Evolutionary conservation across 306 rosid species (phyloP).

Genomic region (Malus orientalis): DNA sequence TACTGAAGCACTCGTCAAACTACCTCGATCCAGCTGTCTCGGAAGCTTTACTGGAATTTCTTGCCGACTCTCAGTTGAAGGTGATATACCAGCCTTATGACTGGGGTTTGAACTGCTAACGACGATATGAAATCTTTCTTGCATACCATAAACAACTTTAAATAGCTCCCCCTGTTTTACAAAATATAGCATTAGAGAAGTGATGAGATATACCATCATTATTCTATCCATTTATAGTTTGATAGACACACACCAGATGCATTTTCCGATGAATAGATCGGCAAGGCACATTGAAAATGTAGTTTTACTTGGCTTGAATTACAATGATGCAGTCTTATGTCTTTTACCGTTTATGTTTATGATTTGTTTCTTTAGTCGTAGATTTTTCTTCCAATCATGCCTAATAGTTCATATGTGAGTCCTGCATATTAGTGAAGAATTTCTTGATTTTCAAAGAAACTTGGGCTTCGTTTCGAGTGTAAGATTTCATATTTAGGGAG

Average conservation of each 20-base stretch:
- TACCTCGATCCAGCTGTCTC: constrained; percentile 63
- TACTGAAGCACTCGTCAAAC: constrained; percentile 72
- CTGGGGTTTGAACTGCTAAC: constrained; percentile 76
- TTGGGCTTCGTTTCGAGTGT: too few species aligned
- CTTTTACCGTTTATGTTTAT: neutral
- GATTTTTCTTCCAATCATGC: neutral
- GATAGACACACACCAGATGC: neutral
- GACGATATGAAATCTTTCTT: neutral
- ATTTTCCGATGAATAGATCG: neutral
- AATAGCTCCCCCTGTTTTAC: constrained; percentile 7
- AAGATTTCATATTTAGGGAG: too few species aligned
- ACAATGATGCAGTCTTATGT: neutral
- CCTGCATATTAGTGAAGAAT: too few species aligned
- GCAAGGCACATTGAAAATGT: neutral
- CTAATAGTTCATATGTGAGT: neutral
- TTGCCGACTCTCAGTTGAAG: constrained; percentile 70
- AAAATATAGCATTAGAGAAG: constrained; percentile 6
- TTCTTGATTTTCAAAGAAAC: too few species aligned
- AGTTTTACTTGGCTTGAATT: neutral
- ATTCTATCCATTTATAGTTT: neutral
- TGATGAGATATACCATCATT: constrained; percentile 5
- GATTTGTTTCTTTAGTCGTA: neutral
- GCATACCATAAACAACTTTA: constrained; percentile 9
- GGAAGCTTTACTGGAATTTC: constrained; percentile 57
- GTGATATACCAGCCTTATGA: constrained; percentile 69